Base-by-base conservation (phyloP, 768 basidiomycete genomes). In the Rhodocollybia butyracea region DNA sequence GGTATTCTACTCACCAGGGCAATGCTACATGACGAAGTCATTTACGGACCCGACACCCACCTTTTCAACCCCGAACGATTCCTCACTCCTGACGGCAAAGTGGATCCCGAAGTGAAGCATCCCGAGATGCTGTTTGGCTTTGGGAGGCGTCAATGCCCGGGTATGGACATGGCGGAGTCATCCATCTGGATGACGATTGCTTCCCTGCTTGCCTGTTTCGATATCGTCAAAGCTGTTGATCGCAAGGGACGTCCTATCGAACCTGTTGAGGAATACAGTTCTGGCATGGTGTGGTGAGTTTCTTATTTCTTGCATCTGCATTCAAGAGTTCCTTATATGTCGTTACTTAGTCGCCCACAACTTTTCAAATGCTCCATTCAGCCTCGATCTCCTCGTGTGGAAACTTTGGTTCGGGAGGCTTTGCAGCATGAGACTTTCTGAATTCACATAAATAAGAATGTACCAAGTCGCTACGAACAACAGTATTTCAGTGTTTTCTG, bases 41-140 rank as follows among this genome's bases (percentile, higher is more conserved):
- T 31, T 31, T 50, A 31, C 24, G 47, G 47, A 11, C 19, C 17
- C 5, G 47, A 70, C 39, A 65, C 69, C 13, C 54, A 61, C 17
- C 40, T n/a, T 12, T 70, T 70, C 54, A 59, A 58, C 24, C 68
- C 68, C 11, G 68, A 70, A 29, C 65, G 66, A 21, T 68, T 63
- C 42, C 56, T 63, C n/a, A 12, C 8, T 26, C n/a, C 39, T 13
- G 34, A 63, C 52, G 8, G 52, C 5, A 57, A 58, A 5, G 4
- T 50, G 12, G 34, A 50, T 22, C 30, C 27, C 27, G 19, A 50
- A 5, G 30, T 50, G 15, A 19, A 8, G 27, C 26, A 50, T 36
- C 47, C 47, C 5, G 47, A 50, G 27, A 22, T 22, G 5, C 29
- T 31, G 12, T 50, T 50, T 21, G 47, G 47, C 11, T 50, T 32